phyloP scores from a whole-genome alignment of 83 land plant genomes.

The Larix sibirica region DNA sequence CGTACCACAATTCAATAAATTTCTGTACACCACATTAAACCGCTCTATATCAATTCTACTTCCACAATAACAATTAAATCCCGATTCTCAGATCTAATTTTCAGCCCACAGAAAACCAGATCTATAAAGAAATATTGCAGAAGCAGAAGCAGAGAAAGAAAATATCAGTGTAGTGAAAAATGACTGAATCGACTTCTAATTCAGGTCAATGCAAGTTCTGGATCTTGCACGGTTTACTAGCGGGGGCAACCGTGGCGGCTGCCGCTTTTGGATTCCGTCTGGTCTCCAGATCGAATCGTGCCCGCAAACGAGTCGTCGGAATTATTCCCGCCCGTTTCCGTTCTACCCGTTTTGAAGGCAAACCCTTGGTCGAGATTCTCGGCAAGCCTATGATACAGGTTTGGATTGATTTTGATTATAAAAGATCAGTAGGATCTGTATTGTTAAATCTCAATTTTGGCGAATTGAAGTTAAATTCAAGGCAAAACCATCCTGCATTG shows the following conservation, averaged over 20 bases:
- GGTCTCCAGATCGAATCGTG: slow-evolving; percentile 23
- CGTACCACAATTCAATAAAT: too few species aligned
- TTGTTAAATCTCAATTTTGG: neutral
- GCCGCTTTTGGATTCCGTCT: slow-evolving; percentile 19
- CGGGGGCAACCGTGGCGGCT: slow-evolving; percentile 42
- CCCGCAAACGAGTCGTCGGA: slow-evolving; percentile 82
- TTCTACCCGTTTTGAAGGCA: slow-evolving; percentile 93
- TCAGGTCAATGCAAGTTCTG: slow-evolving; percentile 20
- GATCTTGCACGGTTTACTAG: slow-evolving; percentile 44
- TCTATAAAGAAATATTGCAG: too few species aligned
- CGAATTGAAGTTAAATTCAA: neutral
- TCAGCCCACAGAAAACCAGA: too few species aligned
- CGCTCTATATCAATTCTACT: too few species aligned
- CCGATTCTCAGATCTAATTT: too few species aligned
- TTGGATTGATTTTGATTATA: neutral
- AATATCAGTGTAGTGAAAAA: too few species aligned
- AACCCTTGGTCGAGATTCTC: slow-evolving; percentile 84
- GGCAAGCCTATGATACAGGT: slow-evolving; percentile 99
- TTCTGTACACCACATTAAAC: too few species aligned
- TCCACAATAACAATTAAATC: too few species aligned
- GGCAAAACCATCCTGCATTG: neutral
- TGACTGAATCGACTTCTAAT: neutral
- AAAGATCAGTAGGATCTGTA: neutral
- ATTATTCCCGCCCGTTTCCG: slow-evolving; percentile 95
- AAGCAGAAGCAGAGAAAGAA: too few species aligned